A percentile compares a stretch with the other conserved stretches of the same genome.
These are phyloP conservation scores for Urtica urens DNA, from an alignment of 306 rosid species.

Conservation along the genomic window DNA sequence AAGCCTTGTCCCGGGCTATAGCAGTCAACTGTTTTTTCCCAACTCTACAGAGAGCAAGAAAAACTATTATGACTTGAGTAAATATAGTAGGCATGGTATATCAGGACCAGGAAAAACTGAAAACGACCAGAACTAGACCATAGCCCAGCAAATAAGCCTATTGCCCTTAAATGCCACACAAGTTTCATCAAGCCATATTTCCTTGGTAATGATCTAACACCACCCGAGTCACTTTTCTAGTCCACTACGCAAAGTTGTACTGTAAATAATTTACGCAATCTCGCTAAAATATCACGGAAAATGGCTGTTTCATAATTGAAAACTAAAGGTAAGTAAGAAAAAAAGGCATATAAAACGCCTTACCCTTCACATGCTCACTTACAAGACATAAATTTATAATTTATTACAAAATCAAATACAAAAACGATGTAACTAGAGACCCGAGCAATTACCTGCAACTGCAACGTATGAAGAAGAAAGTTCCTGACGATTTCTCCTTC, in stretches of 20 bases:
- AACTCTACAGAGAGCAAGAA: constrained; percentile 45
- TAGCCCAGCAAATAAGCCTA: neutral
- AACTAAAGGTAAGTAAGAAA: neutral
- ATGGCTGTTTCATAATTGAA: neutral
- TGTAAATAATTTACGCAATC: too few relatives aligned
- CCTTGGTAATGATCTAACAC: too few relatives aligned
- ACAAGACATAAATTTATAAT: neutral
- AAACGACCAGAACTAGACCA: too few relatives aligned
- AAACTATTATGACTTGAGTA: neutral
- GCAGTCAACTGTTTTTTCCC: constrained; percentile 99
- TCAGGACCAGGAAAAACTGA: too few relatives aligned
- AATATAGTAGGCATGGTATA: neutral
- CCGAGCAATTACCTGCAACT: constrained; percentile 58
- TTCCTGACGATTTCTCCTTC: constrained; percentile 76
- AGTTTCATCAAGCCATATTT: neutral
- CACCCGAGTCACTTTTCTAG: too few relatives aligned
- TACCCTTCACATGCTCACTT: too few relatives aligned
- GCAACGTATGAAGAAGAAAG: constrained; percentile 86
- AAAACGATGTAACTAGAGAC: neutral
- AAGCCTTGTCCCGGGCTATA: constrained; percentile 95
- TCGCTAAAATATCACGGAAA: neutral
- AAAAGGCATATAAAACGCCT: too few relatives aligned
- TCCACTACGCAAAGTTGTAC: too few relatives aligned
- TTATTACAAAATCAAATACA: neutral
- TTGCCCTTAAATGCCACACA: neutral